Base-by-base conservation (phyloP, 768 basidiomycete species). In the Favolaschia claudopus region DNA sequence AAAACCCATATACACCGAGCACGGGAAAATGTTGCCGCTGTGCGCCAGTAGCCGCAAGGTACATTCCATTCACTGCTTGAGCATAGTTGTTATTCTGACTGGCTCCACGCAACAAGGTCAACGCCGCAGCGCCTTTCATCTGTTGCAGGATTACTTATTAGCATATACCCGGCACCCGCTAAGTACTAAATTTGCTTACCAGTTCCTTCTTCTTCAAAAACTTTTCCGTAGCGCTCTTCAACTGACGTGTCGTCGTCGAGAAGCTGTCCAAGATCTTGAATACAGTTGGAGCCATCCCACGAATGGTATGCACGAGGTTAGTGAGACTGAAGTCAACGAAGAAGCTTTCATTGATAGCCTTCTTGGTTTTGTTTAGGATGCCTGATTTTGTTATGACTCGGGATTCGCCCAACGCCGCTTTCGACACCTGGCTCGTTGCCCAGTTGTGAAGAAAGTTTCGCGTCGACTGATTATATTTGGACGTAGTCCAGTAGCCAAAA, bases 1-100 rank as follows among this genome's bases (percentile, higher is more conserved):
- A 45, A 20, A 64, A 12, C 0, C 72, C 72, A 5, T 69, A n/a
- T 14, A 58, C 45, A 1, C 62, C 60, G 3, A 70, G 43, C 4
- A 72, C 64, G 5, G 55, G 44, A 27, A 72, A 64, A 4, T 63
- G 52, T 46, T 72, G 73, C 0, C 70, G 68, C 24, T 63, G 60
- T 2, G 68, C 68, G 5, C 73, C 73, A 1, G 63, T 65, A 0
- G 63, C 63, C 1, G 47, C 40, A 5, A 65, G 60, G 50, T 62
- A 65, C 1, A 45, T 31, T 34, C 60, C 33, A 7, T 24, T 34
- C 17, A 65, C 45, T 3, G 53, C 43, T 29, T 65, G 53, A 7
- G 50, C 27, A 24, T 53, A 62, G 19, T 43, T 62, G 42, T 65
- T 64, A 24, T 40, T 20, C 27, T 65, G 63, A 46, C 54, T 61